A percentile compares a stretch with the other conserved stretches of the same genome.
These are phyloP conservation scores for Phialophora macrospora DNA, from an alignment of 2,329 filamentous ascomycete genomes.

Conservation along the genomic window DNA sequence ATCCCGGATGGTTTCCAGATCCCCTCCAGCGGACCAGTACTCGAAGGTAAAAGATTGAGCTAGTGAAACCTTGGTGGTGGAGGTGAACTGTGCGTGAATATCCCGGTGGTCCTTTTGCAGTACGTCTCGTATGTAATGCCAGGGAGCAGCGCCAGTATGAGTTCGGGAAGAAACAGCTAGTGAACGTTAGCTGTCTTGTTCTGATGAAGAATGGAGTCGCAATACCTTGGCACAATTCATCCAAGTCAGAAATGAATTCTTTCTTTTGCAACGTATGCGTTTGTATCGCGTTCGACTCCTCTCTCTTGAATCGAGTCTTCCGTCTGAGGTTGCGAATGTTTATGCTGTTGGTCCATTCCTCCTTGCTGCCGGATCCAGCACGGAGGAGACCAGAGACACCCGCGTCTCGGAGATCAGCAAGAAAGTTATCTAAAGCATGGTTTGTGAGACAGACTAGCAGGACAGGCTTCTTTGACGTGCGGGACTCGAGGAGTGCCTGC, in stretches of 20 bases:
- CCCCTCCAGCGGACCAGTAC: slow-evolving; percentile 41
- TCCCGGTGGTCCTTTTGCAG: slow-evolving; percentile 21
- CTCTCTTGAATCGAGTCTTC: slow-evolving; percentile 25
- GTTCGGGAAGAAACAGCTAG: slow-evolving; percentile 23
- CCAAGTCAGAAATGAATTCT: slow-evolving; percentile 19
- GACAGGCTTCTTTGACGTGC: slow-evolving; percentile 40
- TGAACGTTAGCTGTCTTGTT: not conserved
- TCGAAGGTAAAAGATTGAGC: slow-evolving; percentile 39
- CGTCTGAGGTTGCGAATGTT: slow-evolving; percentile 30
- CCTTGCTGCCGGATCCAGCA: slow-evolving; percentile 42
- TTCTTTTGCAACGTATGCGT: slow-evolving; percentile 14
- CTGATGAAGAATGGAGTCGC: not conserved
- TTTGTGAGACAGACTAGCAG: slow-evolving; percentile 44
- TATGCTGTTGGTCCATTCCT: slow-evolving; percentile 35
- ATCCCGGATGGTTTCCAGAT: slow-evolving; percentile 38
- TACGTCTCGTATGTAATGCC: slow-evolving; percentile 29
- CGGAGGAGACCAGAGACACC: slow-evolving; percentile 41
- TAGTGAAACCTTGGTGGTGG: slow-evolving; percentile 10
- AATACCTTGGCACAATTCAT: slow-evolving; percentile 32
- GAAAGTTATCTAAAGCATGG: slow-evolving; percentile 44
- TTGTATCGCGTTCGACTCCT: slow-evolving; percentile 10
- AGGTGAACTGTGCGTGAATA: slow-evolving; percentile 31
- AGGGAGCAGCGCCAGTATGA: slow-evolving; percentile 24
- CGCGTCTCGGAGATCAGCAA: slow-evolving; percentile 39
- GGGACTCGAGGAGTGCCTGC: slow-evolving; percentile 39